Conservation (phyloP, 345 rosid species). For the Populus deltoides region DNA sequence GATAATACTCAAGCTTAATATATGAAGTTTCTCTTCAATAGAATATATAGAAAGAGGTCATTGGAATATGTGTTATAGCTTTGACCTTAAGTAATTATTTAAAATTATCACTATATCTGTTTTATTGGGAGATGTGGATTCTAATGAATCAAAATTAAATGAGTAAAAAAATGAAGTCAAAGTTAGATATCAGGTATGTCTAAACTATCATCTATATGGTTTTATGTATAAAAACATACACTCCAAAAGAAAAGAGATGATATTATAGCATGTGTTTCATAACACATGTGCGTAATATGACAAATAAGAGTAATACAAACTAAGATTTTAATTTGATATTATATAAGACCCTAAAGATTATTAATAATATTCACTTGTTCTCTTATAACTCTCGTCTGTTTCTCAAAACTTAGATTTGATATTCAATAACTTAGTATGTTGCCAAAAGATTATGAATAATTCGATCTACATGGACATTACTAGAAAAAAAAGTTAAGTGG, state of each 20-base stretch:
- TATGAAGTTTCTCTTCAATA: too few species aligned
- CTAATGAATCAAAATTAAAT: too few species aligned
- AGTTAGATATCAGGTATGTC: background rate
- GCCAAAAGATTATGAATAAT: background rate
- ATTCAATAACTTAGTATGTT: too few species aligned
- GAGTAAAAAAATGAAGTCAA: background rate
- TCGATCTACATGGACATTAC: background rate
- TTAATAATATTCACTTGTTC: too few species aligned
- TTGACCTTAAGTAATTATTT: background rate
- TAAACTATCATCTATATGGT: background rate
- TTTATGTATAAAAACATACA: background rate
- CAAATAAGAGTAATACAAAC: background rate
- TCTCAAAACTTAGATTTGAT: too few species aligned
- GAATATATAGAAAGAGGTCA: too few species aligned
- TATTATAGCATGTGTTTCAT: background rate
- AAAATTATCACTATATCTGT: too few species aligned
- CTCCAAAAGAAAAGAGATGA: background rate
- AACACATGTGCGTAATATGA: background rate
- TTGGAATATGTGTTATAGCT: background rate
- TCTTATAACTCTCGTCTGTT: too few species aligned
- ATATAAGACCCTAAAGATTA: background rate
- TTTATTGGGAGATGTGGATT: rapidly evolving
- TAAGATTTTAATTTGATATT: background rate
- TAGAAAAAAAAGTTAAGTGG: background rate
- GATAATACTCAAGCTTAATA: background rate